phyloP scores from a whole-genome alignment of 176 grass and related monocot species.

The Phyllostachys edulis region DNA sequence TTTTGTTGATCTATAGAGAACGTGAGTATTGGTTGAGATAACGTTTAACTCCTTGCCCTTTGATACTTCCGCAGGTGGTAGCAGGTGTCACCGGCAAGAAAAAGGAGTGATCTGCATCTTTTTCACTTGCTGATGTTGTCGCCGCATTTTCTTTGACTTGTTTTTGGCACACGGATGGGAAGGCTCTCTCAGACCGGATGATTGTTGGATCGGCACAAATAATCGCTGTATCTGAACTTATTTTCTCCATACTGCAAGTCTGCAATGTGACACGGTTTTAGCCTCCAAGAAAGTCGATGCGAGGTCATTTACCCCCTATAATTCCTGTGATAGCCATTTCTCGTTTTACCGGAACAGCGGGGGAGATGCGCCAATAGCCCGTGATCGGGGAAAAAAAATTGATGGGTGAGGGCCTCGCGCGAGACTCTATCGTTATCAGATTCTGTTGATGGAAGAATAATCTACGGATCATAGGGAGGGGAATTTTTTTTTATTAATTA shows the following conservation, averaged over 20 bases:
- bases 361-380: background rate
- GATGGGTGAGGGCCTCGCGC: too few species aligned
- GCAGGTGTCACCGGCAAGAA: slow-evolving; percentile 79
- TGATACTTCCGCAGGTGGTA: slow-evolving; percentile 53
- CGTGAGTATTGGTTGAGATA: background rate
- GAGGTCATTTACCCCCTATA: background rate
- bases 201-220: slow-evolving; percentile 7
- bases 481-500: too few species aligned
- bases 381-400: background rate
- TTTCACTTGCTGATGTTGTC: background rate
- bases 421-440: too few species aligned
- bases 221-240: slow-evolving; percentile 38
- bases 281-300: background rate
- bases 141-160: background rate
- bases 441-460: too few species aligned
- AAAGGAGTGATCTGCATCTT: slow-evolving; percentile 30
- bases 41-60: background rate
- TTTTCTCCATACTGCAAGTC: slow-evolving; percentile 16
- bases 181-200: background rate
- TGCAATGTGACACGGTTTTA: slow-evolving; percentile 6
- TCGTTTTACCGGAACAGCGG: background rate
- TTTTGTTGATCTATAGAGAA: background rate
- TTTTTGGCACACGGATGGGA: slow-evolving; percentile 16
- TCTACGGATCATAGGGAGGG: too few species aligned
- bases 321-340: background rate